Base-by-base conservation (phyloP, 805 yeast genomes). In the Teunomyces atbi region DNA sequence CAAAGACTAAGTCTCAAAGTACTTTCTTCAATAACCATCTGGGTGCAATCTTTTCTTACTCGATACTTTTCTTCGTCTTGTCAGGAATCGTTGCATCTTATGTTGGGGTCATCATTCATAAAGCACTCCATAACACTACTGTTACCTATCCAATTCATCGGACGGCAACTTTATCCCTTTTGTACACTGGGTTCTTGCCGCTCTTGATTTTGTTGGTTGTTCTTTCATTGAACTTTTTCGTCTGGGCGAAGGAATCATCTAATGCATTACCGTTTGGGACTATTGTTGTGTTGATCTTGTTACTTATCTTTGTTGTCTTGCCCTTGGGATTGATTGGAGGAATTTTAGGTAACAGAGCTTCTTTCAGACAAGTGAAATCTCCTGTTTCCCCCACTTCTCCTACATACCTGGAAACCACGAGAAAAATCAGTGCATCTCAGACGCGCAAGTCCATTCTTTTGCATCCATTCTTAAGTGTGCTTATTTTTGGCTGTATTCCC, bases 281-380 rank as follows among this genome's bases (percentile, higher is more conserved):
- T 0, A 75, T 89, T 16, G 64, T 85, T 6, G 74, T 79, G 1
- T 62, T 89, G 36, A 61, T 86, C n/a, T 52, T 75, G 6, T 63
- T 83, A 43, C 84, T 87, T 62, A 71, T 84, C 36, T 56, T 84
- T 11, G 62, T 86, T n/a, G 86, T 87, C 55, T 72, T 87, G 8
- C 96, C 96, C 1, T 68, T 89, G 44, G 84, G 91, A 6, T 49
- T 86, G 8, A 50, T 85, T 35, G 96, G 96, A n/a, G 92, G 89
- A 1, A 65, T 67, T 26, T 52, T 75, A 43, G 77, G 79, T 5
- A 80, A 81, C 55, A 57, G 58, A 41, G 48, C 35, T 30, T 30
- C 51, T 1, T 42, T 45, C 36, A 45, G 20, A 32, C 21, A 46
- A 11, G 23, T 11, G 7, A 30, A 20, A 20, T n/a, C 39, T 5